These are phyloP conservation scores for Phytopythium montanum DNA, from an alignment of 352 stramenopile genomes.

Conservation along the genomic window DNA sequence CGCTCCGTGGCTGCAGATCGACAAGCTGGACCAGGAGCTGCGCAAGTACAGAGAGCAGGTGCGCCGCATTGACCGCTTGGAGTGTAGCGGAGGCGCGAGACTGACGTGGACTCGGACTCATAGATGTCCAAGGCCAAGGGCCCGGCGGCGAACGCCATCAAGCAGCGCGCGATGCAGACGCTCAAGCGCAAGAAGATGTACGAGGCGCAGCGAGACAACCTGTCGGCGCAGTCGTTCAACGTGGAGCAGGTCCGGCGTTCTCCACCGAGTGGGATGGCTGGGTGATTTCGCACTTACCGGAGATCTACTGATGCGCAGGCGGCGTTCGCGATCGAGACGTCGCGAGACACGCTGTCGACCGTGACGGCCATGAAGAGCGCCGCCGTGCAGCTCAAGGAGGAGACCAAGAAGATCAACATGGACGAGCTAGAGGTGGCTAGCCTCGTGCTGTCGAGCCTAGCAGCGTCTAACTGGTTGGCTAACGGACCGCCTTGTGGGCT, in stretches of 20 bases:
- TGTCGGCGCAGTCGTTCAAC: slow-evolving; percentile 83
- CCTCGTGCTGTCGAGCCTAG: too few relatives aligned
- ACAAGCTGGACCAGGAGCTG: slow-evolving; percentile 78
- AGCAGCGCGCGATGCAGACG: slow-evolving; percentile 82
- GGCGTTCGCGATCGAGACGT: slow-evolving; percentile 90
- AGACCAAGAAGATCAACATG: slow-evolving; percentile 96
- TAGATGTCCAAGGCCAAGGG: slow-evolving; percentile 79
- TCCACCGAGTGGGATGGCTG: neutral
- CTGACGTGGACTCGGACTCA: neutral
- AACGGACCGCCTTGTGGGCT: neutral
- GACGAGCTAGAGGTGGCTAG: slow-evolving; percentile 92
- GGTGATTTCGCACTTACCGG: too few relatives aligned
- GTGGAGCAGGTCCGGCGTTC: slow-evolving; percentile 65
- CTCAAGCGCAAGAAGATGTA: slow-evolving; percentile 91
- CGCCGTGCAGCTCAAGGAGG: slow-evolving; percentile 87
- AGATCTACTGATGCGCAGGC: slow-evolving; percentile 33
- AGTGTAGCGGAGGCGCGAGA: too few relatives aligned
- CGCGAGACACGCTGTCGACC: slow-evolving; percentile 90
- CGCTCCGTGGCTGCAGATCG: slow-evolving; percentile 42
- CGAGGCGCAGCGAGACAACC: slow-evolving; percentile 75
- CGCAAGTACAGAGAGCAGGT: slow-evolving; percentile 78
- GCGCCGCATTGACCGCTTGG: too few relatives aligned
- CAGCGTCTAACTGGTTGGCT: neutral
- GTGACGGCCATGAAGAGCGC: slow-evolving; percentile 95
- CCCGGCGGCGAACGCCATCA: slow-evolving; percentile 64